Percentiles rank a stretch among this genome's conserved stretches.
Evolutionary conservation across 2,329 filamentous ascomycete species (phyloP).

Genomic region (Fusarium nodosum): DNA sequence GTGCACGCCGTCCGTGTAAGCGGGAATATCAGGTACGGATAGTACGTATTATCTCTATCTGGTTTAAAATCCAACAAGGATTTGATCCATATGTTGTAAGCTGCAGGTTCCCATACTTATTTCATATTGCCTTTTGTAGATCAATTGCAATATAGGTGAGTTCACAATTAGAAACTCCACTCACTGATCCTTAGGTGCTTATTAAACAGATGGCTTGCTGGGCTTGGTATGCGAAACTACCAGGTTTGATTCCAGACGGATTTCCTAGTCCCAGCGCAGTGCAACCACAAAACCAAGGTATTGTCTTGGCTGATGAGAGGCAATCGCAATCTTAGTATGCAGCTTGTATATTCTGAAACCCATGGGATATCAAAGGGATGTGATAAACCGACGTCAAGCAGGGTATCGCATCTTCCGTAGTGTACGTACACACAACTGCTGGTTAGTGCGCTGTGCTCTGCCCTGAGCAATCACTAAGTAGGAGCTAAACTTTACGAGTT

Average conservation of each 20-base stretch:
- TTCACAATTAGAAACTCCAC: neutral
- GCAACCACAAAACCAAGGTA: slow-evolving; percentile 11
- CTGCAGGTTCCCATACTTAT: slow-evolving; percentile 1
- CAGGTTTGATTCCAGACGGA: slow-evolving; percentile 7
- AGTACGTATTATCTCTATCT: neutral
- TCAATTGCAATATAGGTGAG: neutral
- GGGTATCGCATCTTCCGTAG: neutral
- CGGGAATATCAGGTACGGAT: neutral
- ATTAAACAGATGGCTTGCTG: slow-evolving; percentile 9
- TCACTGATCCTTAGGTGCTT: neutral
- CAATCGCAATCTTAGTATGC: slow-evolving; percentile 10
- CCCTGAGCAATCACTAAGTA: neutral
- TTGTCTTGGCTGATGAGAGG: slow-evolving; percentile 16
- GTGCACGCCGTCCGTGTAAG: neutral
- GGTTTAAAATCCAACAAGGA: neutral
- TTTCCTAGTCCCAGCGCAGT: slow-evolving; percentile 1
- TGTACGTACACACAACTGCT: neutral
- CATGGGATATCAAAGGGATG: slow-evolving; percentile 8
- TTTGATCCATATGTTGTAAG: neutral
- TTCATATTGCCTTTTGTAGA: slow-evolving; percentile 1
- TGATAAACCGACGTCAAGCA: slow-evolving; percentile 5
- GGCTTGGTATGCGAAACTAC: slow-evolving; percentile 5
- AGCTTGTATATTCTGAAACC: slow-evolving; percentile 28
- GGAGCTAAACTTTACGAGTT: slow-evolving; percentile 1
- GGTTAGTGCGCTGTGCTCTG: neutral